Base-by-base conservation (phyloP, 345 rosid species). In the Aegle marmelos region DNA sequence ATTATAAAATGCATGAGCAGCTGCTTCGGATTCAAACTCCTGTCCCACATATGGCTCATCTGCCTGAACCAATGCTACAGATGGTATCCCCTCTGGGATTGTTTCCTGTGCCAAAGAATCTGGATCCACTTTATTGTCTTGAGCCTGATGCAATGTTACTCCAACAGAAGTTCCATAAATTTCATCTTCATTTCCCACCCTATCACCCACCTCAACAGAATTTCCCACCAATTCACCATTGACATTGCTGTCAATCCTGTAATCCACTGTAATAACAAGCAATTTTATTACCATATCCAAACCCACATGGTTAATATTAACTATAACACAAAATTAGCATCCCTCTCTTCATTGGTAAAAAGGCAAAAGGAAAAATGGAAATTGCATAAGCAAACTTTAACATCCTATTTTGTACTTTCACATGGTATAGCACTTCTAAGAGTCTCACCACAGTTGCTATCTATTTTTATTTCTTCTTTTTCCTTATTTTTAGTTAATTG, bases 1-100 rank as follows among this genome's bases (percentile, higher is more conserved):
- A 68, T 94, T 94, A 78, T 96, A 96, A 85, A 96, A 92, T 61
- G 94, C 95, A 74, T 92, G 98, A 0, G 97, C 99, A 1, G 97
- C 97, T 73, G 93, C 91, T 85, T 94, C 99, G 8, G 99, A 89
- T 17, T 96, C 98, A 74, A 96, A 96, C 69, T 96, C 98, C 79
- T 88, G 97, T 19, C 99, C 99, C 63, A 90, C 84, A 50, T 72
- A 91, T 17, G 98, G 99, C 85, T 94, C 98, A 71, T 87, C 95
- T 19, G 76, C 77, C 30, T 82, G 81, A 77, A 69, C 86, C 79
- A 77, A 75, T 0, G 83, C 36, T 57, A 81, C 76, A 45, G 81
- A 72, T 10, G 87, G 85, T 74, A 86, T 73, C 28, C 68, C 80
- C 28, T 78, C 77, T 14, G 87, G 85, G 45, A 88, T 80, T 39